phyloP scores from a whole-genome alignment of 2,329 filamentous ascomycete genomes.

The Trichophyton equinum region DNA sequence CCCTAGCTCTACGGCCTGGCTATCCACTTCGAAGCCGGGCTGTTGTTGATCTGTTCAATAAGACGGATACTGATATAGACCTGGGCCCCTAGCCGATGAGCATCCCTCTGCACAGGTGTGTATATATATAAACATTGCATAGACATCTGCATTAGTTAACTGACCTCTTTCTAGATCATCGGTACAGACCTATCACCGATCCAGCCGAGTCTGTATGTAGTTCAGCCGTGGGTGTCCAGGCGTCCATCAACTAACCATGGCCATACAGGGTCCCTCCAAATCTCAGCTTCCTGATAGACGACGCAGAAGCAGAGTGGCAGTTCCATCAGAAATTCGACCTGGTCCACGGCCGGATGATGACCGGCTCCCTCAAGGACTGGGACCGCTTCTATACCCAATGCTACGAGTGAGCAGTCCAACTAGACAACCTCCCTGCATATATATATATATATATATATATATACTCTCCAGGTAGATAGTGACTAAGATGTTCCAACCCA shows the following conservation, averaged over 20 bases:
- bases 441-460: background rate
- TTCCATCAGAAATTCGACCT: conserved; percentile 17
- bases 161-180: background rate
- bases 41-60: no score
- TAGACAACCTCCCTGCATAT: conserved; percentile 10
- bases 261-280: conserved; percentile 16
- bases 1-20: no score
- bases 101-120: background rate
- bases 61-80: background rate
- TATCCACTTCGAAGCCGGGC: no score
- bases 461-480: background rate
- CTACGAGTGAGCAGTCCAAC: background rate
- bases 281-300: conserved; percentile 17
- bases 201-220: conserved; percentile 1
- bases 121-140: background rate
- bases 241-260: background rate
- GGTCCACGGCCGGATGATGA: conserved; percentile 14
- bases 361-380: conserved; percentile 14
- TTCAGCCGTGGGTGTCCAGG: no score
- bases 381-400: conserved; percentile 4
- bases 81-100: background rate
- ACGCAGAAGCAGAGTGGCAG: conserved; percentile 18
- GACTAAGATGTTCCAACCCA: background rate
- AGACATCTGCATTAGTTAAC: background rate
- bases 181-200: conserved; percentile 10